A percentile compares a stretch with the other conserved stretches of the same genome.
These are phyloP conservation scores for Catharanthus roseus DNA, from an alignment of 257 asterid genomes.

Conservation along the genomic window DNA sequence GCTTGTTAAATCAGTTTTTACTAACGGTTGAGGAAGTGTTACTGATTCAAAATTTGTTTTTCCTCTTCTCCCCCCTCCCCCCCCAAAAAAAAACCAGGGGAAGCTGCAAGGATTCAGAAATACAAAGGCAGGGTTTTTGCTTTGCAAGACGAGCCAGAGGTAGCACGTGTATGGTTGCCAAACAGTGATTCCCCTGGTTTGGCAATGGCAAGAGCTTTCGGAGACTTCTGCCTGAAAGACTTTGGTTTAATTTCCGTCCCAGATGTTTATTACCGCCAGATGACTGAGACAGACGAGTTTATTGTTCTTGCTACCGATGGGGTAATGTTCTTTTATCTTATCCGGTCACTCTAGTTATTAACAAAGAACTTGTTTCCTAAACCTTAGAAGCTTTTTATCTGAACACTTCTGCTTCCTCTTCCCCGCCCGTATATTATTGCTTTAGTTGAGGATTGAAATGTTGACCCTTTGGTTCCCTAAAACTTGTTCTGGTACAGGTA, in stretches of 20 bases:
- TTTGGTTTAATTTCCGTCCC: slow-evolving; percentile 95
- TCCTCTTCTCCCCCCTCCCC: slow-evolving; percentile 8
- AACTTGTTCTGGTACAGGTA: slow-evolving; percentile 41
- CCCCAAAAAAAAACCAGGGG: no score
- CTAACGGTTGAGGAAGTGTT: background rate
- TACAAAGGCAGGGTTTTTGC: slow-evolving; percentile 96
- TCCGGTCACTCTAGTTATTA: background rate
- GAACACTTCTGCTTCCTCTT: no score
- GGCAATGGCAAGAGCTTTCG: slow-evolving; percentile 99
- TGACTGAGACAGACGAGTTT: slow-evolving; percentile 61
- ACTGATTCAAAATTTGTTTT: background rate
- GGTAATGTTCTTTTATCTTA: slow-evolving; percentile 31
- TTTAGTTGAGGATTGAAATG: background rate
- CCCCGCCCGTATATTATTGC: background rate
- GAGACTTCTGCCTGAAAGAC: slow-evolving; percentile 95
- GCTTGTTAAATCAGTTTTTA: background rate
- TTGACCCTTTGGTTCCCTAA: background rate
- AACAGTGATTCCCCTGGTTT: slow-evolving; percentile 94
- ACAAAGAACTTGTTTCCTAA: background rate
- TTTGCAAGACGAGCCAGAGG: slow-evolving; percentile 99
- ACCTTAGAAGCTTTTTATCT: background rate
- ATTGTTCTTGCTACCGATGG: slow-evolving; percentile 95
- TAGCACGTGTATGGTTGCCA: slow-evolving; percentile 98
- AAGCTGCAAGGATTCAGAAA: slow-evolving; percentile 93
- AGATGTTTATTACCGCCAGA: slow-evolving; percentile 83